Base-by-base conservation (phyloP, 441 rosid genomes). In the Dalechampia spathulata region DNA sequence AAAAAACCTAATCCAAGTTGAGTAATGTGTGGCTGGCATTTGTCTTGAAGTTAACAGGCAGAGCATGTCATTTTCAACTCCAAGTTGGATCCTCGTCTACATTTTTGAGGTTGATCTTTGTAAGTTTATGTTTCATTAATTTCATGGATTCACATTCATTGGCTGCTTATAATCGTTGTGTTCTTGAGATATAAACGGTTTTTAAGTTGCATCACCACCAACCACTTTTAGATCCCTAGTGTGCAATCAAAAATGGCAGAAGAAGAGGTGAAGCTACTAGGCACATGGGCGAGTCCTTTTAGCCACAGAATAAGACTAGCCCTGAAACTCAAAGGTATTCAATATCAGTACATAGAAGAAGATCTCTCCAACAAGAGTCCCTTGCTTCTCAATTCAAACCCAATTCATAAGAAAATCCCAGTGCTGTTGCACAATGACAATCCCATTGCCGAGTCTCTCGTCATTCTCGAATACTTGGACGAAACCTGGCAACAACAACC, bases 381-480 rank as follows among this genome's bases (percentile, higher is more conserved):
- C 22, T 23, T 59, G 49, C 77, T 75, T 11, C 60, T 80, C 28
- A 14, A 52, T 16, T 64, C 64, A 14, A 80, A 70, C 49, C 75
- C 85, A 28, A 52, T 74, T 46, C 61, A 80, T 37, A 64, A 72
- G 62, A 68, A 70, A 42, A 37, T 75, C n/a, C 79, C 77, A 13
- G 75, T 77, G 50, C 70, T 80, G 55, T 57, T 70, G 10, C 80
- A 77, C 64, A 70, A 72, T 50, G 67, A 60, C n/a, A 80, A 75
- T 40, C 50, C 76, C 52, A 22, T 80, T 14, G 19, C 64, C 1
- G 78, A 81, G 43, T 77, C 83, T 0, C 74, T 42, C 0, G 54
- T 74, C 44, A 72, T 74, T 4, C 75, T 80, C 6, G 77, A 80
- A 16, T 55, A 55, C 49, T 25, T 55, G 7, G 59, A 55, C 6